Evolutionary conservation across 2,329 filamentous ascomycete genomes (phyloP).

Genomic region (Endocalyx cinctus): DNA sequence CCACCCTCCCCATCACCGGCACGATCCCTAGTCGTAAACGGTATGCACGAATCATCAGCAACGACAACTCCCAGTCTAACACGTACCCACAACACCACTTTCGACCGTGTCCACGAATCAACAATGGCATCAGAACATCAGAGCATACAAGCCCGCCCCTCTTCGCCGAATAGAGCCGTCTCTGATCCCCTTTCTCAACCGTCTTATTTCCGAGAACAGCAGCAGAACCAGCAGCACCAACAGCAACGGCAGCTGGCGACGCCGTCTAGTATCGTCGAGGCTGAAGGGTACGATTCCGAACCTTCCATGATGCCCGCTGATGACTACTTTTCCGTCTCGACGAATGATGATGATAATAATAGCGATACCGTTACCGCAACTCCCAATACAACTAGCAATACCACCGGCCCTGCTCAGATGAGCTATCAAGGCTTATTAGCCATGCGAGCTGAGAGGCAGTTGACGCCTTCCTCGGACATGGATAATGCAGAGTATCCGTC

Average conservation of each 20-base stretch:
- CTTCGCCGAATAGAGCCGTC: conserved; percentile 15
- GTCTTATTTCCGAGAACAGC: neutral
- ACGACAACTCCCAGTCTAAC: neutral
- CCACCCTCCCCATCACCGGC: too few species aligned
- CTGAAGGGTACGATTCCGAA: conserved; percentile 26
- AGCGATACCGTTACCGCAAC: conserved; percentile 2
- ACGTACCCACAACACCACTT: conserved; percentile 1
- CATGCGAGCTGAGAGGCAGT: conserved; percentile 21
- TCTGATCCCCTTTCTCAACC: conserved; percentile 14
- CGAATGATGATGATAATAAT: too few species aligned
- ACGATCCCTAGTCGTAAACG: too few species aligned
- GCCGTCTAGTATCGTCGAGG: conserved; percentile 15
- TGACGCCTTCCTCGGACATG: conserved; percentile 20
- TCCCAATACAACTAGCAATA: too few species aligned
- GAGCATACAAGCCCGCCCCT: conserved; percentile 4
- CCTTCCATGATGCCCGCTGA: conserved; percentile 19
- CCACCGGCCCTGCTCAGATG: conserved; percentile 12
- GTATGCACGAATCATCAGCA: neutral
- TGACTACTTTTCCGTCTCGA: conserved; percentile 20
- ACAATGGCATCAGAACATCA: conserved; percentile 1
- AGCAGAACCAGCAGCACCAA: neutral
- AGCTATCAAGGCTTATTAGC: too few species aligned
- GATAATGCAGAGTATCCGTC: conserved; percentile 9
- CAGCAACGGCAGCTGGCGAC: conserved; percentile 22
- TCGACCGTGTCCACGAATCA: conserved; percentile 4